Evolutionary conservation across 805 yeast species (phyloP), one percentile per base, ranked within the genome.

Genomic region (Hermanozyma aechmeae): DNA sequence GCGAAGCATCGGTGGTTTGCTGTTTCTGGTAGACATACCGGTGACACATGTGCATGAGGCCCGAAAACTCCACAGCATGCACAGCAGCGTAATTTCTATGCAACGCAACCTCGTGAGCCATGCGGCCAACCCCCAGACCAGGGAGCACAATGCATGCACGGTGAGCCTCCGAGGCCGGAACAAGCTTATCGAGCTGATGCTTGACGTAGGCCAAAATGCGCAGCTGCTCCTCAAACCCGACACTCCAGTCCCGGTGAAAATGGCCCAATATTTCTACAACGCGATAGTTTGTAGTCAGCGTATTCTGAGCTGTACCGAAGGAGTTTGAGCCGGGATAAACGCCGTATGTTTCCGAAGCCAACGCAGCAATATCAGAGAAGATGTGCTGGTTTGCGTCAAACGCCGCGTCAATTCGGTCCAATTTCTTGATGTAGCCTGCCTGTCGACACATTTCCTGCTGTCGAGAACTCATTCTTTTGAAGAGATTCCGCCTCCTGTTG

Each of bases 71-170:
- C 18, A 84, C 68, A 0, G 93, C 76, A 35, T 77, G 79, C 0
- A 84, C 86, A 4, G 61, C 44, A 0, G 51, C 51, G 36, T 60
- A 68, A 5, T 57, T 34, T 26, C 64, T 56, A 24, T 62, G 65
- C 8, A 33, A 8, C 2, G 75, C 60, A 15, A 84, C 35, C 34
- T 76, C 83, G 46, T 76, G 76, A 2, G 95, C 77, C 0, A 85
- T 56, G 39, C 85, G 60, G 0, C 95, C 95, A 15, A 81, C 59
- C 0, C 97, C 97, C 2, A 92, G 73, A 0, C 97, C 97, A 0
- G 97, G 96, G 1, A 83, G 71, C 4, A 87, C 54, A 0, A 84
- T 65, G 9, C 71, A 53, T 0, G 82, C 71, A 5, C 57, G 53
- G 0, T 33, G 12, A 22, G 54, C 43, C 17, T 55, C 51, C 6